These are phyloP conservation scores for Polyporus arcularius DNA, from an alignment of 768 basidiomycete species.

Conservation along the genomic window DNA sequence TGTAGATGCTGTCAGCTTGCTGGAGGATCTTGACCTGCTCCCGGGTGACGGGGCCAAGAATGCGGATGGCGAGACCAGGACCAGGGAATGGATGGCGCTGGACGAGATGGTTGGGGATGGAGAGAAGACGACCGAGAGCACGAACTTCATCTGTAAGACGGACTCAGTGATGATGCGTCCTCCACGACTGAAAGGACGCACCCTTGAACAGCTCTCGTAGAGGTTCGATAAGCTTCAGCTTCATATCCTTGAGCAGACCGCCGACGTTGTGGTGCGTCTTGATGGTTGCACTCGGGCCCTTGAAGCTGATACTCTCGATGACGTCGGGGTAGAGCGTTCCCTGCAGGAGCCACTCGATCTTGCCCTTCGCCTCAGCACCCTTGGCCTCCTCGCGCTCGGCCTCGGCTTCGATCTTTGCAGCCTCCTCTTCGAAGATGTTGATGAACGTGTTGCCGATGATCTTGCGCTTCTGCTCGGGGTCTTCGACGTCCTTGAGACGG, in stretches of 20 bases:
- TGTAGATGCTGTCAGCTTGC: conserved; percentile 92
- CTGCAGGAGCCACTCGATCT: conserved; percentile 96
- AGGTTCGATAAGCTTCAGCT: conserved; percentile 97
- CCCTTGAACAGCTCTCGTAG: conserved; percentile 98
- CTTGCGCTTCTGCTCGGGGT: conserved; percentile 96
- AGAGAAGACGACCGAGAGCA: conserved; percentile 84
- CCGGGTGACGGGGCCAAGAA: conserved; percentile 92
- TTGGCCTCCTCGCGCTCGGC: conserved; percentile 74
- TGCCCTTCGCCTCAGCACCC: conserved; percentile 76
- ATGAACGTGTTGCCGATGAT: conserved; percentile 99
- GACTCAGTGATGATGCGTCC: neutral
- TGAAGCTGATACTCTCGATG: conserved; percentile 99
- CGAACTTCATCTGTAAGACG: conserved; percentile 84
- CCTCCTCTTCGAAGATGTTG: conserved; percentile 95
- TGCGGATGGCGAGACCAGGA: conserved; percentile 96
- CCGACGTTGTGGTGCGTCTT: conserved; percentile 99
- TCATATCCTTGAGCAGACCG: conserved; percentile 95
- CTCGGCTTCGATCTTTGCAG: conserved; percentile 79
- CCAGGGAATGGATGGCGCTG: conserved; percentile 99
- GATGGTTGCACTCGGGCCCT: conserved; percentile 98
- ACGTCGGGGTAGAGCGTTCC: conserved; percentile 99
- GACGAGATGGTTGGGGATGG: conserved; percentile 90
- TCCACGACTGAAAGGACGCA: conserved; percentile 27
- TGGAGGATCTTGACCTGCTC: conserved; percentile 92
- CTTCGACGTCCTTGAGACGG: conserved; percentile 87